Base-by-base conservation (phyloP, 345 rosid genomes). In the Capsella bursapastoris region DNA sequence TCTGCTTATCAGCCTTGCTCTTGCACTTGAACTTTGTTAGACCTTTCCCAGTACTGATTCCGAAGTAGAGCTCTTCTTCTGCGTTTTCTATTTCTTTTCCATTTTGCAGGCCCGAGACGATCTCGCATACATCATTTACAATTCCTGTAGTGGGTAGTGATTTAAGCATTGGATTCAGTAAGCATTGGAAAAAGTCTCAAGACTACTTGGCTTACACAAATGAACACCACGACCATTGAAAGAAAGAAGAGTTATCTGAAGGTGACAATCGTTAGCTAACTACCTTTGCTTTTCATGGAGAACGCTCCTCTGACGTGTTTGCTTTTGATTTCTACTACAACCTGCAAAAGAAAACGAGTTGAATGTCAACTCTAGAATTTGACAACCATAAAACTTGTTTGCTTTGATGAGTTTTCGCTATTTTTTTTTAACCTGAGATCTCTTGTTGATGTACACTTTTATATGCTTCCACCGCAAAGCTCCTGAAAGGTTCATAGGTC, bases 271-370 rank as follows among this genome's bases (percentile, higher is more conserved):
- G 59, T 38, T 4, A 43, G 57, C 11, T 34, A 5, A 35, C 40
- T 68, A 91, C 98, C 84, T 86, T 90, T 95, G 68, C 85, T 88
- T 69, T 89, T 95, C 82, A 85, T 90, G 69, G 97, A 88, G 85
- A 95, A 92, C 6, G 97, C 96, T 71, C 99, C 99, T 77, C 96
- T 82, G 44, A 90, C 90, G 9, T 95, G 93, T 73, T 90, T 95
- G 91, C 89, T 86, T 79, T 90, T 95, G 49, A 91, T 84, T 80
- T 84, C 87, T 52, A 87, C 78, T 44, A 87, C 80, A 64, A 94
- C 91, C 97, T 90, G 86, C 52, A 71, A 58, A 4, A 44, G 8
- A 35, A 53, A 63, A 16, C 5, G 0, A 48, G 18, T 2, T 58
- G 65, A 57, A 40, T 6, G 4, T 71, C 67, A 77, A 64, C n/a